Conservation (phyloP, 148 eudicot genomes). For the Gaultheria prostrata region DNA sequence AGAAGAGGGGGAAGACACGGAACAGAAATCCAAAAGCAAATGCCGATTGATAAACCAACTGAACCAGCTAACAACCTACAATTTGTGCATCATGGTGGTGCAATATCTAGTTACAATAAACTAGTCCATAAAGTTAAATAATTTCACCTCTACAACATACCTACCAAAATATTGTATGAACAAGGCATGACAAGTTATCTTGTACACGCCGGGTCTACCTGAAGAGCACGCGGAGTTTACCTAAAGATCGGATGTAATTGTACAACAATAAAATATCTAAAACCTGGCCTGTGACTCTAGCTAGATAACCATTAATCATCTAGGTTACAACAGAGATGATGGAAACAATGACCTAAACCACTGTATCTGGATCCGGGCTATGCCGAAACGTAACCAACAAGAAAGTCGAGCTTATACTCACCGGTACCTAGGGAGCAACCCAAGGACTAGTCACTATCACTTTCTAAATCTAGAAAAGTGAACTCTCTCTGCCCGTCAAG, state of each 20-base stretch:
- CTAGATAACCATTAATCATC: neutral
- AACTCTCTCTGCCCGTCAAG: conserved; percentile 75
- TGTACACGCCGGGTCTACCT: neutral
- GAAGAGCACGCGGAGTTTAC: neutral
- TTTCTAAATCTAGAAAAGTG: conserved; percentile 66
- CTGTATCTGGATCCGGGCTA: neutral
- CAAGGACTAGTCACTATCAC: conserved; percentile 43
- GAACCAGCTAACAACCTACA: neutral
- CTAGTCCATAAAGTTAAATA: neutral
- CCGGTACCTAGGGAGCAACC: neutral
- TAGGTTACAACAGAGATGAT: neutral
- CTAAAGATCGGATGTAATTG: neutral
- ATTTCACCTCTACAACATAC: no score
- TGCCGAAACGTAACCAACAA: neutral
- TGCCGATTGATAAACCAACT: neutral
- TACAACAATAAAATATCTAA: conserved; percentile 3
- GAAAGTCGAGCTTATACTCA: neutral
- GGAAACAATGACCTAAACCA: neutral
- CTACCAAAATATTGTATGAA: neutral
- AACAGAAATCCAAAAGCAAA: neutral
- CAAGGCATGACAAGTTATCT: neutral
- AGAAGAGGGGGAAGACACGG: neutral
- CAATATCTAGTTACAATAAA: neutral
- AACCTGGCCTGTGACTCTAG: conserved; percentile 7
- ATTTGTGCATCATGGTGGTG: neutral